Evolutionary conservation across 495 filamentous ascomycete species (phyloP), one percentile per base, ranked within the genome.

Genomic region (Annulohypoxylon stygium): DNA sequence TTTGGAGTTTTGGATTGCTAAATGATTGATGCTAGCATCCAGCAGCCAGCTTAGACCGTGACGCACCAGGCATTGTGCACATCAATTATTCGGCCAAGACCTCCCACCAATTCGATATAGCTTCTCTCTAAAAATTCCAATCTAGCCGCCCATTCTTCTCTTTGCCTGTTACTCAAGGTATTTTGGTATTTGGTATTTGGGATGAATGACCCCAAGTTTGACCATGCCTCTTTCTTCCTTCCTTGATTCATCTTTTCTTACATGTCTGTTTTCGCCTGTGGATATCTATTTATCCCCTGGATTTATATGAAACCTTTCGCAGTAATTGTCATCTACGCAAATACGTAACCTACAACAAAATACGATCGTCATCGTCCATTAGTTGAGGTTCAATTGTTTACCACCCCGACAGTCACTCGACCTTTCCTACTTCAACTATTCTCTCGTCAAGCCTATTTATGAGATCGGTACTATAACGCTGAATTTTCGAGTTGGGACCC

Each of bases 91-190:
- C 30, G 50, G 48, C 48, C 50, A 64, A 67, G 64, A 65, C 58
- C 64, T 70, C 62, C 67, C 61, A 43, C 58, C 55, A 60, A 70
- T 45, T 65, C 59, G 53, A 60, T 67, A 63, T n/a, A 67, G 50
- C 71, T 70, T 63, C 51, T 57, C 37, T 57, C 11, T 57, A 16
- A 16, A 61, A 69, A 47, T 47, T 37, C 43, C 41, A 58, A 41
- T 62, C 57, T 67, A 74, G 45, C 62, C 71, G 71, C 71, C 63
- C 37, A 1, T 67, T 64, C 41, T 67, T 57, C 61, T 67, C 67
- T 45, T 71, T 55, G 14, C 50, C 59, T 63, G 51, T 62, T 7
- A 57, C 33, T 59, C 54, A 41, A 67, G 64, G 36, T 65, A 62
- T 45, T 65, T 65, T 39, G 47, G 51, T 36, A 43, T 47, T 65